Conservation (phyloP, 441 rosid species). For the Capsella rubella region DNA sequence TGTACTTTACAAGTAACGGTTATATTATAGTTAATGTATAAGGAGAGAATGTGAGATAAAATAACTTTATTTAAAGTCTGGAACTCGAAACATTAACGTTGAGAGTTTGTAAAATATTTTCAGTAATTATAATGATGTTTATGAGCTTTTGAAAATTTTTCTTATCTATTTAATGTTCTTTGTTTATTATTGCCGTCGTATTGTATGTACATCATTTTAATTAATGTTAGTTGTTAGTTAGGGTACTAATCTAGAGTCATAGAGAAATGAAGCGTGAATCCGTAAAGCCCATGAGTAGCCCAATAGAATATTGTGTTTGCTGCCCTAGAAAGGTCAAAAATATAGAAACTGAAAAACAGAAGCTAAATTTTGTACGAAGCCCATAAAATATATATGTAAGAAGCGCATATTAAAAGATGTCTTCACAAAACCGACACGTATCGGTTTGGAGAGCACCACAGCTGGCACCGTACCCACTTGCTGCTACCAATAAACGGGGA, state of each 20-base stretch:
- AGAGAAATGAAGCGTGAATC: neutral
- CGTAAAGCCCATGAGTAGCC: neutral
- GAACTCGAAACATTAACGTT: conserved; percentile 6
- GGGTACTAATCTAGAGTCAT: neutral
- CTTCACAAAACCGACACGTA: conserved; percentile 20
- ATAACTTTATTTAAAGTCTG: conserved; percentile 4
- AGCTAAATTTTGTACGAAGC: neutral
- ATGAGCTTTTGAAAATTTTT: neutral
- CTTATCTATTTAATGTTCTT: neutral
- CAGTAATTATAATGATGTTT: conserved; percentile 1
- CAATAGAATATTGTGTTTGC: neutral
- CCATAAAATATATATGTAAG: neutral
- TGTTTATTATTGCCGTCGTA: neutral
- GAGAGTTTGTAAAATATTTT: conserved; percentile 13
- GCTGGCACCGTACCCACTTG: conserved; percentile 31
- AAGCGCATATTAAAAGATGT: neutral
- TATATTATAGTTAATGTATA: neutral
- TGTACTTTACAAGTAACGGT: neutral
- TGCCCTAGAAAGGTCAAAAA: no score
- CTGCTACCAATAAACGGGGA: conserved; percentile 15
- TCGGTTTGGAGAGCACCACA: neutral
- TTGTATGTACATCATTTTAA: neutral
- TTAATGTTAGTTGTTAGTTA: neutral
- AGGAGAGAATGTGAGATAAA: conserved; percentile 6
- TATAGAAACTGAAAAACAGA: neutral